phyloP scores from a whole-genome alignment of 2,329 filamentous ascomycete species.

The Hypoxylon sp. region DNA sequence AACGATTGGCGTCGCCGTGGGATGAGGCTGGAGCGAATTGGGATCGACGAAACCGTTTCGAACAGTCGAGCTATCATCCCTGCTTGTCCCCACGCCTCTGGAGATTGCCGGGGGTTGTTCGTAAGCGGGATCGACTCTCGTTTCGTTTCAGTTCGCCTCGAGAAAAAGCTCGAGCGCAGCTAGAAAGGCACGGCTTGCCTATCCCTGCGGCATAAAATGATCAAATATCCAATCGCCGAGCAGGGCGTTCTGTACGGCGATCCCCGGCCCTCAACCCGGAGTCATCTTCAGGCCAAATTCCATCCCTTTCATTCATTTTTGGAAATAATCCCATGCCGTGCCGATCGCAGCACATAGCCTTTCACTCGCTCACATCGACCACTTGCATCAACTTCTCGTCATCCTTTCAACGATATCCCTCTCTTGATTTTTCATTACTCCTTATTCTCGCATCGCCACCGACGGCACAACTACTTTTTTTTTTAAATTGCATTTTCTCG shows the following conservation, averaged over 20 bases:
- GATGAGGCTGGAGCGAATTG: constrained; percentile 56
- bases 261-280: constrained; percentile 1
- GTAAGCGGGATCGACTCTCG: not conserved
- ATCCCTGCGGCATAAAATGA: constrained; percentile 12
- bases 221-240: not conserved
- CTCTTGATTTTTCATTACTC: constrained; percentile 11
- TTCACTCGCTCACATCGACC: constrained; percentile 7
- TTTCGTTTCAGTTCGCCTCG: constrained; percentile 26
- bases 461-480: constrained; percentile 27
- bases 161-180: constrained; percentile 2
- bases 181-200: constrained; percentile 27
- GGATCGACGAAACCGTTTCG: constrained; percentile 19
- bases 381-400: constrained; percentile 5
- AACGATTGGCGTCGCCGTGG: constrained; percentile 64
- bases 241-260: constrained; percentile 9
- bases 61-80: constrained; percentile 8
- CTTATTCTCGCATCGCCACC: constrained; percentile 4
- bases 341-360: constrained; percentile 1
- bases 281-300: constrained; percentile 3
- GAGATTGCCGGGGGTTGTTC: constrained; percentile 14
- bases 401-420: constrained; percentile 11
- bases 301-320: constrained; percentile 4
- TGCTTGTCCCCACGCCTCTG: constrained; percentile 20
- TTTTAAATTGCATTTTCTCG: constrained; percentile 27
- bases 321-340: constrained; percentile 4